These are phyloP conservation scores for Atractiella rhizophila DNA, from an alignment of 768 basidiomycete species.

Conservation along the genomic window DNA sequence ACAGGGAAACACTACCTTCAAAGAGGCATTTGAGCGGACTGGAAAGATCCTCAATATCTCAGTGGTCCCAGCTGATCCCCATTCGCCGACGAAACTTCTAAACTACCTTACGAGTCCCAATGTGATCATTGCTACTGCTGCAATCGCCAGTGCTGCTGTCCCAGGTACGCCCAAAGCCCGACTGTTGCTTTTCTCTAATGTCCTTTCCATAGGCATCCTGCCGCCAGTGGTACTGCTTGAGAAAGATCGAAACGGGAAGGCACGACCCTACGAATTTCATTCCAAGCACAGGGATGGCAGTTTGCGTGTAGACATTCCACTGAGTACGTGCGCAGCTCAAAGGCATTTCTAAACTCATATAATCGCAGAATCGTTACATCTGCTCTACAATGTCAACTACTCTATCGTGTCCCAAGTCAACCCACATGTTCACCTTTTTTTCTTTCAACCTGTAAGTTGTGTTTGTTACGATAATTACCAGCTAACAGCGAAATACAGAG, in stretches of 20 bases:
- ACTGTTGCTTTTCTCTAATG: not conserved
- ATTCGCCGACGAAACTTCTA: slow-evolving; percentile 72
- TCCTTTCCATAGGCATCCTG: not conserved
- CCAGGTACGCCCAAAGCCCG: no score
- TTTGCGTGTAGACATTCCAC: slow-evolving; percentile 67
- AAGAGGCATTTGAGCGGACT: slow-evolving; percentile 75
- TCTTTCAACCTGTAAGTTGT: slow-evolving; percentile 38
- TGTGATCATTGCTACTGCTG: slow-evolving; percentile 28
- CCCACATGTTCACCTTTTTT: slow-evolving; percentile 59
- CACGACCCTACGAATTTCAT: not conserved
- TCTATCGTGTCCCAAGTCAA: slow-evolving; percentile 89
- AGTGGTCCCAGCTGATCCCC: slow-evolving; percentile 12
- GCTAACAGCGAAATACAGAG: slow-evolving; percentile 15
- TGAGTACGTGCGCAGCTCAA: slow-evolving; percentile 1
- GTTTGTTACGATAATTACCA: not conserved
- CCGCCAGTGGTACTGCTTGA: no score
- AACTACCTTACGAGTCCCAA: slow-evolving; percentile 95
- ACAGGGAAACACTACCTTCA: slow-evolving; percentile 73
- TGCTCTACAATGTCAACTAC: slow-evolving; percentile 45
- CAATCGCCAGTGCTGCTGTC: slow-evolving; percentile 49
- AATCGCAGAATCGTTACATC: slow-evolving; percentile 18
- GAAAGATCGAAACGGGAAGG: not conserved
- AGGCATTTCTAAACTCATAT: not conserved
- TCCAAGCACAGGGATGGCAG: slow-evolving; percentile 11
- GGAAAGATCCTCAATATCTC: slow-evolving; percentile 80